These are phyloP conservation scores for Cyanodermella asteris DNA, from an alignment of 2,329 filamentous ascomycete species.

Conservation along the genomic window DNA sequence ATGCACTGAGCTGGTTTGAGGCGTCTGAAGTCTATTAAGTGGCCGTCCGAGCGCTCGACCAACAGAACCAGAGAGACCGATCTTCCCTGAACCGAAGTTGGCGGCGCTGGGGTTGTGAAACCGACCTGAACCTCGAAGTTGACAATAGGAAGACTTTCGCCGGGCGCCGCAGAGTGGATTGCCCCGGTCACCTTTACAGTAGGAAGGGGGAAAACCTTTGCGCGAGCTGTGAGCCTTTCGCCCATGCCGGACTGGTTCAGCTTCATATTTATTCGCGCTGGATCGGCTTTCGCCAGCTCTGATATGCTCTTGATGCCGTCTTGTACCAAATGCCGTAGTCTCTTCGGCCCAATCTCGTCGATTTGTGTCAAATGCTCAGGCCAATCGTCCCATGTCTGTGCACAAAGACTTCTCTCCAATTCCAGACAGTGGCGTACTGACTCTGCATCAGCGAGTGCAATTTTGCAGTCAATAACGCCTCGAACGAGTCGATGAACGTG, in stretches of 20 bases:
- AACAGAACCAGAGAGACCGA: conserved; percentile 52
- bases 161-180: conserved; percentile 18
- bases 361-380: conserved; percentile 67
- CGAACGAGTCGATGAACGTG: conserved; percentile 47
- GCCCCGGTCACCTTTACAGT: conserved; percentile 16
- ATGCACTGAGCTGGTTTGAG: conserved; percentile 27
- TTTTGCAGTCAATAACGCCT: conserved; percentile 55
- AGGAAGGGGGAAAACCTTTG: conserved; percentile 44
- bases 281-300: conserved; percentile 43
- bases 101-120: conserved; percentile 43
- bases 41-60: conserved; percentile 47
- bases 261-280: conserved; percentile 52
- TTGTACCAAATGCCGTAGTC: conserved; percentile 50
- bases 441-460: conserved; percentile 39
- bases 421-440: conserved; percentile 50
- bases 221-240: conserved; percentile 38
- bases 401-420: conserved; percentile 53
- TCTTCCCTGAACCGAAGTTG: conserved; percentile 40
- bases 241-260: conserved; percentile 67
- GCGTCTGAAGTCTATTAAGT: conserved; percentile 44
- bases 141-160: no score
- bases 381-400: conserved; percentile 62
- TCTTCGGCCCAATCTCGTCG: conserved; percentile 51
- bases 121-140: conserved; percentile 45
- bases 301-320: conserved; percentile 52